Base-by-base conservation (phyloP, 2,329 filamentous ascomycete species). In the Cladosporium colombiae region DNA sequence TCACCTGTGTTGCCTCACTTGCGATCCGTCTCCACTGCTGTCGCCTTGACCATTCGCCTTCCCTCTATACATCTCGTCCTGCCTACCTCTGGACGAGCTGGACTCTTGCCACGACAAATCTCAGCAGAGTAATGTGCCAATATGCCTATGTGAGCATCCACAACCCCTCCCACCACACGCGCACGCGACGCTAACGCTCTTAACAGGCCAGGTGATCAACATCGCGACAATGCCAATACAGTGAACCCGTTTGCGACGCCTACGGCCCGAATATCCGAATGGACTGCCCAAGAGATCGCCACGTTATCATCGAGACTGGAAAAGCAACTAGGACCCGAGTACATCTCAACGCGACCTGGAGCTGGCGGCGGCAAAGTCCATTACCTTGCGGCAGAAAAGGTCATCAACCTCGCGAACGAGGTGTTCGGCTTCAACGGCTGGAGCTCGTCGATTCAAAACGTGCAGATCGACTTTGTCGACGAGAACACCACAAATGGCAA, bases 381-480 rank as follows among this genome's bases (percentile, higher is more conserved):
- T 77, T 99, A 99, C 79, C 84, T 99, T 61, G 88, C 93, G n/a
- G 93, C 93, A 1, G 94, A 98, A 75, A 99, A 99, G 81, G 93
- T 91, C 75, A 99, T 99, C 77, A 91, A 91, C 66, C 89, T 97
- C 62, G 93, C 93, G 63, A 97, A 97, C 74, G 92, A 97, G 77
- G 89, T 97, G 0, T 97, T 97, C 80, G 93, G 93, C 11, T 97
- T 97, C 82, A 97, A 97, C 79, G 93, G 93, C 73, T 99, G 95
- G 95, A 97, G 92, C 11, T 96, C 92, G 65, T 90, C 91, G n/a
- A 95, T 99, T 67, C 91, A 94, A 75, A 93, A 96, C 75, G 91
- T 97, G 44, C 91, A 96, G 75, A 91, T 98, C 67, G 95, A 99
- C 78, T 98, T 96, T 78, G 92, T 95, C 67, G 94, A 98, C 74